Evolutionary conservation across 305 asterid genomes (phyloP), one percentile per base, ranked within the genome.

Genomic region (Fraxinus albicans): DNA sequence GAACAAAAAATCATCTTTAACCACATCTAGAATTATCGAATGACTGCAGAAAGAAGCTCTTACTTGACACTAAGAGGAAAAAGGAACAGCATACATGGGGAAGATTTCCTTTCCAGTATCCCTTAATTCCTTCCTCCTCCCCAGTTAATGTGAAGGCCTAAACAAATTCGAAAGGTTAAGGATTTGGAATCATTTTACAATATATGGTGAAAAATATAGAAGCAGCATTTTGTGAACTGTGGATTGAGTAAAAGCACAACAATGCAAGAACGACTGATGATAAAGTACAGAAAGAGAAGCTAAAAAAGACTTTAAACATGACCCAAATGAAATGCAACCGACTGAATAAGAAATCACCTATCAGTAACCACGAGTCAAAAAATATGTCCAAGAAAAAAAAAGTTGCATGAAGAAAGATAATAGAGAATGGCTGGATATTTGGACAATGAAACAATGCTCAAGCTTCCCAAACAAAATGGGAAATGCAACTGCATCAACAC

Each of bases 21-120:
- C 65, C 23, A 55, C 19, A 15, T 40, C 9, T 21, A 35, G 42
- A 63, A 29, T 72, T 47, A 2, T 73, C 23, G 8, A 23, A 42
- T 31, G 65, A 77, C 63, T 80, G 65, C 78, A 82, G 47, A 77
- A 74, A 42, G 15, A 29, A 76, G 55, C 79, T 82, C 36, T 31
- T 80, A 42, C 83, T 29, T 13, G 35, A 81, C 55, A n/a, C n/a
- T 12, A 44, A 44, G 55, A 13, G 17, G 17, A 73, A 12, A 44
- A 44, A 44, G 67, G 80, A 78, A 78, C 44, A 76, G 36, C 34
- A 65, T 77, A 95, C 99, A 95, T 93, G 96, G 38, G 98, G 97
- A 84, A 94, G 96, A 86, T 95, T 94, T 81, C 99, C 98, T 89
- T 92, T 94, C 99, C 98, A 96, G 87, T 96, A 94, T 35, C 99